Base-by-base conservation (phyloP, 805 yeast genomes). In the Starmerella davenportii region DNA sequence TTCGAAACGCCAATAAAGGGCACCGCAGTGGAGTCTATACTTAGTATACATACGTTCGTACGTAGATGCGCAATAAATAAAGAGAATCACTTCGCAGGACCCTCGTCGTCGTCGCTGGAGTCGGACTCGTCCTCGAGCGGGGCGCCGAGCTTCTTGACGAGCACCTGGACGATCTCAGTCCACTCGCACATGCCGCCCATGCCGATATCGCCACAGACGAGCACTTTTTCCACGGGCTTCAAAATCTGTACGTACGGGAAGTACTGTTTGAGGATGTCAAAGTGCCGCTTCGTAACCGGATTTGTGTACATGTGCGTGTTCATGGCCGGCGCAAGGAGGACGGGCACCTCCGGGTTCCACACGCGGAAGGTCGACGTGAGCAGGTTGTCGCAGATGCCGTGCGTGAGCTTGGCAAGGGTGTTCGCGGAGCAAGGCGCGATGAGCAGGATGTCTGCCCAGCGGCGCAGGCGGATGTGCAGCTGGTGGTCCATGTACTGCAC, bases 181-280 rank as follows among this genome's bases (percentile, higher is more conserved):
- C 92, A 82, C 53, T 90, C 96, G 69, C 87, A 74, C 98, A 87
- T 87, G 37, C 96, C 98, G 32, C 98, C 98, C 84, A 87, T 78
- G 13, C 96, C 96, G 40, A 87, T 84, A 55, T 90, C 96, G 44
- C 98, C 96, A 63, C 90, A 82, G 21, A 80, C 81, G 54, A 79
- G 70, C 7, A 87, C 93, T 57, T 87, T 87, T 55, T 87, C 98
- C n/a, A 84, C 82, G 0, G 98, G 98, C 58, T 74, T 76, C 51
- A 90, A 67, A 13, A 87, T 73, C 46, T 82, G 90, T 38, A 87
- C 76, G 79, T 85, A 85, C n/a, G 85, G 81, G 79, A 80, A 84
- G 47, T 78, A 87, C 47, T 81, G 90, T 29, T 69, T 67, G 28
- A 87, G 69, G 24, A 77, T 61, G 38, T 70, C 63, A 46, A 85